Evolutionary conservation across 192 early-diverging fungal genomes (phyloP), one percentile per base, ranked within the genome.

Genomic region (Gigaspora rosea): DNA sequence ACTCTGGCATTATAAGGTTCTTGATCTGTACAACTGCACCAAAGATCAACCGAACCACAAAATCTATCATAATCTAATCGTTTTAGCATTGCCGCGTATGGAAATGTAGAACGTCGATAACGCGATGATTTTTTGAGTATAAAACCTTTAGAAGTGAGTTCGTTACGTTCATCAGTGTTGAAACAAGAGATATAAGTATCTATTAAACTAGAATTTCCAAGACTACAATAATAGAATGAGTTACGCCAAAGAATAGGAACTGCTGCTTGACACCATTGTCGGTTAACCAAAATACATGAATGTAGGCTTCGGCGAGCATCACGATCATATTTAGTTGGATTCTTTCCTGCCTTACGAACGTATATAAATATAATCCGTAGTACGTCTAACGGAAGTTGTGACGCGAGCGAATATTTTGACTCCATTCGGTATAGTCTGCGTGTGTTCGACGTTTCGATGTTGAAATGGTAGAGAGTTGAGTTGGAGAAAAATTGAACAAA

Each of bases 61-160:
- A 68, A 68, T 11, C 47, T 22, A 20, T 68, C 66, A 68, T 68
- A 68, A 49, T 68, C 66, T 48, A 68, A 68, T 68, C 66, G 22
- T 68, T 68, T 68, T 16, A 68, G 48, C 66, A 68, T 68, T 22
- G 36, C n/a, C 7, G 66, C 66, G 8, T 68, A 68, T 35, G 22
- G 27, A 50, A 68, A 68, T 18, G 35, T 16, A 6, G 63, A 33
- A 48, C 66, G 22, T 4, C 41, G 16, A 46, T 68, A 49, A 48
- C 47, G 41, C 27, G 27, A 27, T 49, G 18, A 11, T 49, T 18
- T 46, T 41, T 46, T 18, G 46, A 68, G 48, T 1, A 22, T 46
- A 8, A 68, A 1, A 11, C 66, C 66, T 68, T 46, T n/a, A 8
- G 22, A 22, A 16, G n/a, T 33, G 2, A 68, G 22, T 20, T 46